Evolutionary conservation across 345 rosid genomes (phyloP), one percentile per base, ranked within the genome.

Genomic region (Aethionema arabicum): DNA sequence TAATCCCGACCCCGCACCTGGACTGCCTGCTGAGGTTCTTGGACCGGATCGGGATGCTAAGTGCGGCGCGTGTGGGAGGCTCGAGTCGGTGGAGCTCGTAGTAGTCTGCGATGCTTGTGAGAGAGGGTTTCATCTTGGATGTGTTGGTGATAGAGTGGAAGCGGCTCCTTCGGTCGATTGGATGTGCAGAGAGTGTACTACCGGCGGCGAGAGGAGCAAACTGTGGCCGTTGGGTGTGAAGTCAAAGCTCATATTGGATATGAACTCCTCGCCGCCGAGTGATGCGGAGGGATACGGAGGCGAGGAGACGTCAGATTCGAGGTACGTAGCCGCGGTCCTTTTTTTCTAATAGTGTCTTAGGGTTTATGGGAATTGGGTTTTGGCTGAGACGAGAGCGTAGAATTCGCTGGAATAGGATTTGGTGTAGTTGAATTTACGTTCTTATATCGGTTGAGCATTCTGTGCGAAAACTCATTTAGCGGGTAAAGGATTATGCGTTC

Each of bases 91-190:
- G 29, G 81, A 69, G 9, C 63, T 64, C 16, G 83, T 85, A 14
- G 74, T 87, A 33, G 91, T 92, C 16, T 90, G 99, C 82, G 99
- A 93, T 66, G 95, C 83, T 29, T 90, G 97, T 66, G 99, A 90
- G 82, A 78, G 91, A 7, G 95, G 95, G 30, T 90, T 82, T 66
- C 97, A 93, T 73, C 11, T 83, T 4, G 67, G 15, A 2, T 90
- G 97, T 65, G 67, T 79, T 42, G 45, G 54, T 47, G 75, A 58
- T 6, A 42, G 42, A 66, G 68, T 14, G 2, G 75, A 66, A 36
- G 61, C 56, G 65, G 32, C 56, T 57, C 56, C 52, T 49, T 37
- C 73, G 40, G 68, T 63, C 66, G 98, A 92, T 73, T 92, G 99
- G 99, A 72, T 92, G 37, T 92, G 99, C 63, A 72, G 41, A 35